Evolutionary conservation across 352 stramenopile species (phyloP).

Genomic region (Blastocystis sp.): DNA sequence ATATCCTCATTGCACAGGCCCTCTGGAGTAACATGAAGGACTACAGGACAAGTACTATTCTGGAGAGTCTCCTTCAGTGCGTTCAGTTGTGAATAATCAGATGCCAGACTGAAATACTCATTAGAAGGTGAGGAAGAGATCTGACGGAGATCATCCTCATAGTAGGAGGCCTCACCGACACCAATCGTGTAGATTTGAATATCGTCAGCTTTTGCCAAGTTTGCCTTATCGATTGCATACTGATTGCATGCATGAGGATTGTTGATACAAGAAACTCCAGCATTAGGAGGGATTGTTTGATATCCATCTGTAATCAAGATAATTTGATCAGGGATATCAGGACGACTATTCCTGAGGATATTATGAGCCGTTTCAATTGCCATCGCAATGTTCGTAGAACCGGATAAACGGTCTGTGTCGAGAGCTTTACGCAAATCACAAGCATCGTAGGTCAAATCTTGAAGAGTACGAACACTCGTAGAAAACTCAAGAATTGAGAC

Average conservation of each 20-base stretch:
- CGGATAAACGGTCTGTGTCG: neutral
- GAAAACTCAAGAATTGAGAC: slow-evolving; percentile 46
- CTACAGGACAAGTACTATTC: slow-evolving; percentile 47
- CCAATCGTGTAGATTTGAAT: slow-evolving; percentile 56
- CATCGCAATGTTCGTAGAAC: slow-evolving; percentile 47
- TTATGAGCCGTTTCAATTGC: slow-evolving; percentile 11
- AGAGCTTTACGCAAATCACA: slow-evolving; percentile 46
- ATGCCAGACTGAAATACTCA: slow-evolving; percentile 56
- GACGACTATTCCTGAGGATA: slow-evolving; percentile 27
- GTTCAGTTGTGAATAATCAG: slow-evolving; percentile 9
- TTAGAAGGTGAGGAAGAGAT: slow-evolving; percentile 20
- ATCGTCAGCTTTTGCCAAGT: slow-evolving; percentile 23
- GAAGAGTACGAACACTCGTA: slow-evolving; percentile 9
- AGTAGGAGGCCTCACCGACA: slow-evolving; percentile 31
- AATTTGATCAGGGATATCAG: slow-evolving; percentile 54
- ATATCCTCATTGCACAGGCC: slow-evolving; percentile 44
- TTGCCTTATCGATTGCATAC: slow-evolving; percentile 42
- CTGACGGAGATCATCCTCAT: slow-evolving; percentile 26
- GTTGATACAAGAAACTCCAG: neutral
- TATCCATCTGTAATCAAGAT: slow-evolving; percentile 54
- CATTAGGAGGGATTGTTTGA: neutral
- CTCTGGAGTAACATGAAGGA: slow-evolving; percentile 19
- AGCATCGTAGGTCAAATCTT: slow-evolving; percentile 47
- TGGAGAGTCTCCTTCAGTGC: neutral
- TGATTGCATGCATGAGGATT: slow-evolving; percentile 31